Evolutionary conservation across 345 rosid species (phyloP).

Genomic region (Lepidium sativum): DNA sequence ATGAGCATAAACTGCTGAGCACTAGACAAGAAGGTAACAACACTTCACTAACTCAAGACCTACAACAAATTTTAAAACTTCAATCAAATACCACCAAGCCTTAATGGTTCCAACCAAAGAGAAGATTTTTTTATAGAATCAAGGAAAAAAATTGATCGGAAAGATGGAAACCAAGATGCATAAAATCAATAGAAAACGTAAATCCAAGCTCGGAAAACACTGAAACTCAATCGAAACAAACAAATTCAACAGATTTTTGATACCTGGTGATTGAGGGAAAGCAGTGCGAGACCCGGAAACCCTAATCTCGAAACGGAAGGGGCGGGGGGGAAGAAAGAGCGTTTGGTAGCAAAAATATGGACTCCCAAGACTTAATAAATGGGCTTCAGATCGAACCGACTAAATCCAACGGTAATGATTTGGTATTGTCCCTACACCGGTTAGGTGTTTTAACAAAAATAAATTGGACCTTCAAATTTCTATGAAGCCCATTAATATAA

Average conservation of each 20-base stretch:
- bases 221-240: background rate
- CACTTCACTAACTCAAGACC: background rate
- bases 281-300: background rate
- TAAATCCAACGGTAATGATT: slow-evolving; percentile 7
- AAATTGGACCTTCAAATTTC: too few species aligned
- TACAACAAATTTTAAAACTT: background rate
- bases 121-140: background rate
- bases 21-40: background rate
- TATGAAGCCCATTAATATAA: too few species aligned
- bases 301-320: slow-evolving; percentile 15
- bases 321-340: background rate
- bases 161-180: background rate
- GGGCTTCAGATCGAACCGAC: slow-evolving; percentile 10
- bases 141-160: background rate
- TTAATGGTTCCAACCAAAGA: background rate
- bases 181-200: background rate
- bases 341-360: background rate
- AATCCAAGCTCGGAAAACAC: background rate
- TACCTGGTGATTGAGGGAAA: slow-evolving; percentile 11
- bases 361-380: background rate
- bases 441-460: background rate
- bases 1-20: background rate
- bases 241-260: background rate
- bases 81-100: background rate
- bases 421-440: background rate